Evolutionary conservation across 2,329 filamentous ascomycete species (phyloP), one percentile per base, ranked within the genome.

Genomic region (Diplocarpon rosae): DNA sequence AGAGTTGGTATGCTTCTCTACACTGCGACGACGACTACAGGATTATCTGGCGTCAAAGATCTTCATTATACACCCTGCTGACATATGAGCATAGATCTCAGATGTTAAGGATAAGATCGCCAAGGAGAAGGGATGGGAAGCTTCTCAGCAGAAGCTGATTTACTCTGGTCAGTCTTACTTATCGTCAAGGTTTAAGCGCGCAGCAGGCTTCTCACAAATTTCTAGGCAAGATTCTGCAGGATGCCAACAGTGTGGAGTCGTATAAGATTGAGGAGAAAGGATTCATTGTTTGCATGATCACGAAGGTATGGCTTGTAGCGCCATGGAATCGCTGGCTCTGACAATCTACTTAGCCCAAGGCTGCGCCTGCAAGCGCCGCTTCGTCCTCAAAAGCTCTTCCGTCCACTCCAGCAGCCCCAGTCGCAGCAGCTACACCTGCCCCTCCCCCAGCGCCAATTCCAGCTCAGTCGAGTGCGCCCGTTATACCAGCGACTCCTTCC

Each of bases 191-290:
- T 39, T n/a, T 37, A 9, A 11, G 34, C 27, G 41, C 34, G 16
- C 20, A 47, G 44, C 40, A 43, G 28, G 17, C 39, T 49, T 49
- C 56, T 66, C 47, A 66, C 50, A 46, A 42, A 48, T 10, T 31
- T 39, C 45, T 58, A 95, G 89, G 92, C 70, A 98, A 98, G 73
- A 96, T 98, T 58, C 72, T 98, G 54, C 90, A 95, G 68, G 90
- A 98, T 83, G 87, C 88, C 51, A 92, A 95, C 63, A 95, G 89
- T 2, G 85, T 98, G 57, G 87, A 88, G 66, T 89, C 85, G 33
- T 96, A 96, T 72, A 95, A 87, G 69, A 96, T 98, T 52, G 90
- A 98, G 68, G 92, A 96, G 76, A 98, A 96, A 75, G 92, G 92
- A 31, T 98, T 96, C 65, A 88, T 98, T 59, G 92, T 98, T 49